Conservation (phyloP, 352 stramenopile genomes). For the Aphanomyces stellatus region DNA sequence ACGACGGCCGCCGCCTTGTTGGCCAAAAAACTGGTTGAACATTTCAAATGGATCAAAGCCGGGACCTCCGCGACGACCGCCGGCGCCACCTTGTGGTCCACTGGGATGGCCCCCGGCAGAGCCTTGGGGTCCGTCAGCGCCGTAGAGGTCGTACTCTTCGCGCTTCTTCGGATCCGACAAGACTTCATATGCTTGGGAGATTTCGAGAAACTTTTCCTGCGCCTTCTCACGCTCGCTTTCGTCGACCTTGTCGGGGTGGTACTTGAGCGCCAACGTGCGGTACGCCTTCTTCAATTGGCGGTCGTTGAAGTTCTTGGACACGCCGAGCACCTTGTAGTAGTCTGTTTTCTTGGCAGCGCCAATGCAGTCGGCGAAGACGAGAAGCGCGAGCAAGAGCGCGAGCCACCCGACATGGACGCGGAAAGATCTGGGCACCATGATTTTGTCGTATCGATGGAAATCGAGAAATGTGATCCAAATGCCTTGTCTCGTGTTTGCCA, state of each 20-base stretch:
- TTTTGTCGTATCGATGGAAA: background rate
- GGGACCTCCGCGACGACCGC: background rate
- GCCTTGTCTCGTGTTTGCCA: background rate
- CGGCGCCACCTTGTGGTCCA: background rate
- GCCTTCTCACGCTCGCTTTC: slow-evolving; percentile 21
- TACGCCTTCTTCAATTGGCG: slow-evolving; percentile 31
- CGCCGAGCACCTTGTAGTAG: slow-evolving; percentile 43
- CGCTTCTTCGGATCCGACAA: slow-evolving; percentile 24
- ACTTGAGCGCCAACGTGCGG: slow-evolving; percentile 23
- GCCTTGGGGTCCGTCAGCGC: slow-evolving; percentile 4
- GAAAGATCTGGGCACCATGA: background rate
- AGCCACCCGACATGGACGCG: background rate
- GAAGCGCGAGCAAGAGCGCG: background rate
- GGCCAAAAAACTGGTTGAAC: slow-evolving; percentile 24
- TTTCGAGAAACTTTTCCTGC: slow-evolving; percentile 23
- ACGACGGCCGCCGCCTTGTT: slow-evolving; percentile 23
- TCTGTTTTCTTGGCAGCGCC: slow-evolving; percentile 22
- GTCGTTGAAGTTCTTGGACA: slow-evolving; percentile 30
- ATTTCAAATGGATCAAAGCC: slow-evolving; percentile 23
- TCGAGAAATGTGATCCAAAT: background rate
- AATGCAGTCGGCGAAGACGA: background rate
- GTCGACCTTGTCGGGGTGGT: slow-evolving; percentile 25
- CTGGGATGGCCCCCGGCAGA: background rate
- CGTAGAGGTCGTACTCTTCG: slow-evolving; percentile 24
- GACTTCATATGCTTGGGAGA: slow-evolving; percentile 24